Evolutionary conservation across 2,329 filamentous ascomycete species (phyloP), one percentile per base, ranked within the genome.

Genomic region (Atkinsonella hypoxylon): DNA sequence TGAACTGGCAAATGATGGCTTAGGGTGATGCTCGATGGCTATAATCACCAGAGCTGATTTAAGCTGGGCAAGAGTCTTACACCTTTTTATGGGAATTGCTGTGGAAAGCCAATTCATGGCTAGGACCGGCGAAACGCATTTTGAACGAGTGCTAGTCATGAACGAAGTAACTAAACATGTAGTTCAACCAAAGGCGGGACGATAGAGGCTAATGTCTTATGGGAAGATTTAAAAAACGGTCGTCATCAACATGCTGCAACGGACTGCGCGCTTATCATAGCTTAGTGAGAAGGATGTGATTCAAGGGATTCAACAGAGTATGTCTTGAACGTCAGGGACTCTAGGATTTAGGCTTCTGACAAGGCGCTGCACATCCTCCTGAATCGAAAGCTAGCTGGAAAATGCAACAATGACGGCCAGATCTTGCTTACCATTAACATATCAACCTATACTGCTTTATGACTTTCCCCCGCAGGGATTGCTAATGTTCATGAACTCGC

Each of bases 11-110:
- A 3, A 26, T 26, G 26, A 26, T 26, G 26, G 26, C 26, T 26
- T 8, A 22, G 26, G 26, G 8, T 26, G 26, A 26, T 26, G 26
- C 26, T 26, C n/a, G 7, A 42, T 17, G 31, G 12, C 7, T 18
- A 30, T 31, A 62, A 69, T 53, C 62, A 75, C 74, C 73, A 62
- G 74, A 77, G 60, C 70, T 70, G 56, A 78, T 41, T 74, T 70
- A 75, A 7, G 62, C 54, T 5, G 71, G 65, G 2, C 57, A 61
- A 2, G 53, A 53, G 5, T 67, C 57, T 74, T 71, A n/a, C 72
- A 70, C 56, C 64, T 68, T 48, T 66, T 51, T n/a, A 74, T 56
- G n/a, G 60, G 59, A 32, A 65, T 61, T 15, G 53, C 47, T 40
- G 57, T 62, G 15, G 60, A 63, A 12, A 46, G 64, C 10, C 6